These are phyloP conservation scores for Colletotrichum tamarilloi DNA, from an alignment of 2,329 filamentous ascomycete genomes.

Conservation along the genomic window DNA sequence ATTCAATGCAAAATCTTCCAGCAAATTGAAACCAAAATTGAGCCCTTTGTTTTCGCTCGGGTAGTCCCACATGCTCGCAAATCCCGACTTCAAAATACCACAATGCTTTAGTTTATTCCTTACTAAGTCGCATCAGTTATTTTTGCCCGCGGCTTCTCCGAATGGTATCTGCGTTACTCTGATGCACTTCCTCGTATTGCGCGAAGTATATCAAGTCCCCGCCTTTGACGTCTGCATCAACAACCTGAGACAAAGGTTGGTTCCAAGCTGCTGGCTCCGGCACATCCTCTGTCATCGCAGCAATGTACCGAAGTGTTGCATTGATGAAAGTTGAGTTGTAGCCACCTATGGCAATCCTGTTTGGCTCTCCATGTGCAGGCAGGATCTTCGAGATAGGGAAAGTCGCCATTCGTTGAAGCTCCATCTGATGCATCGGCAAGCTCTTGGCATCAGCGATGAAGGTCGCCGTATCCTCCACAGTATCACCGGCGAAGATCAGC, in stretches of 20 bases:
- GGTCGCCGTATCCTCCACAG: conserved; percentile 30
- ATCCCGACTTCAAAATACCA: background rate
- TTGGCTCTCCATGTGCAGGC: conserved; percentile 28
- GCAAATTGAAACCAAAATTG: no score
- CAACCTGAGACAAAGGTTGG: conserved; percentile 26
- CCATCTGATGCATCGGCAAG: conserved; percentile 20
- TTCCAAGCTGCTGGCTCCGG: conserved; percentile 26
- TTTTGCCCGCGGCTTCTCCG: conserved; percentile 3
- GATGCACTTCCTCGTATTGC: conserved; percentile 33
- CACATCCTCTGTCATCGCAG: conserved; percentile 30
- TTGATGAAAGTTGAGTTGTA: conserved; percentile 33
- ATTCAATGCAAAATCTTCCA: no score
- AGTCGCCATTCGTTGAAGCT: conserved; percentile 19
- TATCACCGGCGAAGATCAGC: conserved; percentile 27
- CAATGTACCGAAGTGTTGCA: conserved; percentile 27
- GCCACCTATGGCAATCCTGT: conserved; percentile 18
- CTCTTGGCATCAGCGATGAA: conserved; percentile 28
- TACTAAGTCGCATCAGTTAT: background rate
- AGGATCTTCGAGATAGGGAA: conserved; percentile 30
- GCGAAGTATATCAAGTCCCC: conserved; percentile 32
- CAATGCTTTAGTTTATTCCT: background rate
- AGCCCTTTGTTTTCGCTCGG: no score
- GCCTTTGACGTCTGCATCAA: conserved; percentile 21
- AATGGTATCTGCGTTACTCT: conserved; percentile 24
- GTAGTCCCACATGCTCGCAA: background rate